Base-by-base conservation (phyloP, 495 filamentous ascomycete genomes). In the Xylaria flabelliformis region DNA sequence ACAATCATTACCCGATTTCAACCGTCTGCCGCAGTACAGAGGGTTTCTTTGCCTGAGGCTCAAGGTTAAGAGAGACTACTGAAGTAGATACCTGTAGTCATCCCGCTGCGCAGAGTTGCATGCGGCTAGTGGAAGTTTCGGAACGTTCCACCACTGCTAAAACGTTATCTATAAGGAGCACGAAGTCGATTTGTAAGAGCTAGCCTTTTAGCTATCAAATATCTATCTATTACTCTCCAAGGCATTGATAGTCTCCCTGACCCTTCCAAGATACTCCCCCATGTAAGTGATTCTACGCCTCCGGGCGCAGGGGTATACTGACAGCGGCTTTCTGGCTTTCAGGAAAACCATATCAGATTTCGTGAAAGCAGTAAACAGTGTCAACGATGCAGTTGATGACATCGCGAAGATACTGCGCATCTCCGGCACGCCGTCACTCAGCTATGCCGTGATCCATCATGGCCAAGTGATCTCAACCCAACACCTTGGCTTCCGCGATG, bases 401-500 rank as follows among this genome's bases (percentile, higher is more conserved):
- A 61, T 39, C 32, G 17, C 32, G 4, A 4, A 61, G 56, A 61
- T 61, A 39, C 32, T 21, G 32, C 56, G 32, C 32, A 39, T 61
- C 56, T 61, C 56, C 1, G 32, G 32, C 56, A 61, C 32, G 56
- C 56, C 56, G 32, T 61, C 56, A 17, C 56, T 61, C 1, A 61
- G 32, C 32, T 61, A 61, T 39, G 32, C 32, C 8, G 32, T 61
- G 56, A 61, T 61, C 7, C 29, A 59, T 36, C 29, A 39, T 15
- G 29, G 7, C 56, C 29, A 59, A 1, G 56, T 59, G 7, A 59
- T 59, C 56, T 34, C 15, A n/a, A 39, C 56, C 26, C 15, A 61
- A 61, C 32, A 61, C 8, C 26, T 61, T 61, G 32, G 32, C 5
- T 61, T 61, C 56, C 15, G 56, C 10, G 56, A 61, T 61, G 56